phyloP scores from a whole-genome alignment of 2,329 filamentous ascomycete genomes.

The Colletotrichum sp. region DNA sequence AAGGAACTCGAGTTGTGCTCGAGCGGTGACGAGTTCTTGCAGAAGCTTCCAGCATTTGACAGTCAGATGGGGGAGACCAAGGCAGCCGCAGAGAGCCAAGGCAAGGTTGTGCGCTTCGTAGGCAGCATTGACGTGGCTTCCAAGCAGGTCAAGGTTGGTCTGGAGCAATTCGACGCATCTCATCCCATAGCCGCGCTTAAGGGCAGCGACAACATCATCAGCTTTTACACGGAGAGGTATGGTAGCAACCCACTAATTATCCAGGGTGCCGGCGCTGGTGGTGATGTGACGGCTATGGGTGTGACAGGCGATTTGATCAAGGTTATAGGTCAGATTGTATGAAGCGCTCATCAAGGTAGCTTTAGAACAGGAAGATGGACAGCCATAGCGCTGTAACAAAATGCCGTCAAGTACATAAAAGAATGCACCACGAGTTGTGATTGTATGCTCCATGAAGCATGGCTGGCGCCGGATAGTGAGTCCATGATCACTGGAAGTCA shows the following conservation, averaged over 20 bases:
- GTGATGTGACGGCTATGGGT: conserved; percentile 97
- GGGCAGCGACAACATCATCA: conserved; percentile 98
- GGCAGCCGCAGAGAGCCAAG: conserved; percentile 80
- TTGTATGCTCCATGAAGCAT: not conserved
- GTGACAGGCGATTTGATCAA: conserved; percentile 94
- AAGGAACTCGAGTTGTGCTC: conserved; percentile 78
- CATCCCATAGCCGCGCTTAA: conserved; percentile 94
- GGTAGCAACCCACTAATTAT: conserved; percentile 90
- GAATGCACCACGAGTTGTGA: not conserved
- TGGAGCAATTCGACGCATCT: conserved; percentile 86
- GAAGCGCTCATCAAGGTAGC: conserved; percentile 22
- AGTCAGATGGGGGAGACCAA: conserved; percentile 89
- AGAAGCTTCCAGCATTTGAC: conserved; percentile 81
- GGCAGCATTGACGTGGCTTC: conserved; percentile 88
- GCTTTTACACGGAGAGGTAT: conserved; percentile 96
- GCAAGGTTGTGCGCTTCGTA: conserved; percentile 93
- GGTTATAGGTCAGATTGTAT: conserved; percentile 74
- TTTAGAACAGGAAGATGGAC: not conserved
- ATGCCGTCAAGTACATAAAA: not conserved
- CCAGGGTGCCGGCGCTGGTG: conserved; percentile 92
- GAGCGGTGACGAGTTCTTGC: conserved; percentile 86
- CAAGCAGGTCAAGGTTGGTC: conserved; percentile 85
- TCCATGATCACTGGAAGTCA: not conserved
- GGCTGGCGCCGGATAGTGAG: not conserved
- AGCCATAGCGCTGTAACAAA: not conserved